Conservation (phyloP, 2,329 filamentous ascomycete genomes). For the Stagonosporopsis vannaccii region DNA sequence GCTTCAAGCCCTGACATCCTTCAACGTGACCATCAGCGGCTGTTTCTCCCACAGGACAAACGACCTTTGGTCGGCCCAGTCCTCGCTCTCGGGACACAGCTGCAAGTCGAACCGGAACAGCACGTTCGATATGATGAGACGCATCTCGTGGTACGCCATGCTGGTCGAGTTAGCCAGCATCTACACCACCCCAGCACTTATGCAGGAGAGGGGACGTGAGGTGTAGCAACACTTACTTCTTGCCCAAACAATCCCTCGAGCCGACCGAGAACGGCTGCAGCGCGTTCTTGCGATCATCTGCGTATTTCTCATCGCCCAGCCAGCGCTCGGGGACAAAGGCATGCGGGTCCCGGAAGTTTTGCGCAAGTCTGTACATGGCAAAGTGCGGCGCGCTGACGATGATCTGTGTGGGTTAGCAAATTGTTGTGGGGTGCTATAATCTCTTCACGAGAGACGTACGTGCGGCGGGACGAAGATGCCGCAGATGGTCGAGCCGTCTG, state of each 20-base stretch:
- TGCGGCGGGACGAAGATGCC: neutral
- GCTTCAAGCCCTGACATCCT: neutral
- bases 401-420: neutral
- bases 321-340: slow-evolving; percentile 45
- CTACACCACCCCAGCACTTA: neutral
- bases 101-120: slow-evolving; percentile 51
- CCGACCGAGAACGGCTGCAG: slow-evolving; percentile 41
- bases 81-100: slow-evolving; percentile 34
- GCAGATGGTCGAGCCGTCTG: slow-evolving; percentile 22
- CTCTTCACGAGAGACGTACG: neutral
- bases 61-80: slow-evolving; percentile 40
- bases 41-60: slow-evolving; percentile 21
- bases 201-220: too few relatives aligned
- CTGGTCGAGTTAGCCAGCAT: slow-evolving; percentile 17
- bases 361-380: slow-evolving; percentile 37
- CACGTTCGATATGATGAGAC: slow-evolving; percentile 49
- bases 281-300: slow-evolving; percentile 39
- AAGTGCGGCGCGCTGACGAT: slow-evolving; percentile 19
- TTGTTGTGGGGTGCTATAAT: neutral
- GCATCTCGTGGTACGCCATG: slow-evolving; percentile 52
- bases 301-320: slow-evolving; percentile 46
- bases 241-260: slow-evolving; percentile 36
- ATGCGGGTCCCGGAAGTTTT: slow-evolving; percentile 38
- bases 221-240: slow-evolving; percentile 22
- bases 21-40: neutral